Evolutionary conservation across 768 basidiomycete species (phyloP).

Genomic region (Megacollybia marginata): DNA sequence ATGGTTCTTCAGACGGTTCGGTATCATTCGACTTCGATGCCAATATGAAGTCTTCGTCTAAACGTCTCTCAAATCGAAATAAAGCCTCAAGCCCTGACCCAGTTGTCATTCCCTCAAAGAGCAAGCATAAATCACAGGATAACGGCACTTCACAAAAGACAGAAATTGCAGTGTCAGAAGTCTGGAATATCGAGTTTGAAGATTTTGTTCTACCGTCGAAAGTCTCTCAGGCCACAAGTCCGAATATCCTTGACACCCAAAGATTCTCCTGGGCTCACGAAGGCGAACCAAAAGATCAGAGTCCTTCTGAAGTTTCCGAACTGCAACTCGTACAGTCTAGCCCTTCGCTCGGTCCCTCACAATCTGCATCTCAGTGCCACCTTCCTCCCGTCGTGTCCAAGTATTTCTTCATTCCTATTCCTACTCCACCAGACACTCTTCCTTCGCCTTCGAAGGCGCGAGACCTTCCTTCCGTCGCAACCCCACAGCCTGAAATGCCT

Average conservation of each 20-base stretch:
- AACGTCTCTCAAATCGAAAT: background rate
- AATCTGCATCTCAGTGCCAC: slow-evolving; percentile 48
- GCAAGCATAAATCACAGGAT: background rate
- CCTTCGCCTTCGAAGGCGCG: too few relatives aligned
- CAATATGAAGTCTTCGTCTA: background rate
- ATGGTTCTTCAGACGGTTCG: background rate
- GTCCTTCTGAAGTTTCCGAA: background rate
- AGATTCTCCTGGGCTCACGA: background rate
- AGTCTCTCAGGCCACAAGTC: slow-evolving; percentile 2
- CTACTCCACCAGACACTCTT: too few relatives aligned
- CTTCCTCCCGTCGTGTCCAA: slow-evolving; percentile 11
- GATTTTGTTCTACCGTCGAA: slow-evolving; percentile 17
- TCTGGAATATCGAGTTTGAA: slow-evolving; percentile 52
- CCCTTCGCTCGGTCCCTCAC: slow-evolving; percentile 33
- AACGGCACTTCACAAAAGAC: slow-evolving; percentile 1
- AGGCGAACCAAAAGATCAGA: background rate
- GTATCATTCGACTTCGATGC: background rate
- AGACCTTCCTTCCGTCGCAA: too few relatives aligned
- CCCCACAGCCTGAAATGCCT: too few relatives aligned
- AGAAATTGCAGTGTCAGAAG: slow-evolving; percentile 25
- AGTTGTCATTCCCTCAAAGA: background rate
- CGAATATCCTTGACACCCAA: background rate
- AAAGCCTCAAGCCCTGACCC: background rate
- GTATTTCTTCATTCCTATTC: slow-evolving; percentile 8
- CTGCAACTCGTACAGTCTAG: slow-evolving; percentile 4